Evolutionary conservation across 805 yeast genomes (phyloP), one percentile per base, ranked within the genome.

Genomic region (Candida caryicola): DNA sequence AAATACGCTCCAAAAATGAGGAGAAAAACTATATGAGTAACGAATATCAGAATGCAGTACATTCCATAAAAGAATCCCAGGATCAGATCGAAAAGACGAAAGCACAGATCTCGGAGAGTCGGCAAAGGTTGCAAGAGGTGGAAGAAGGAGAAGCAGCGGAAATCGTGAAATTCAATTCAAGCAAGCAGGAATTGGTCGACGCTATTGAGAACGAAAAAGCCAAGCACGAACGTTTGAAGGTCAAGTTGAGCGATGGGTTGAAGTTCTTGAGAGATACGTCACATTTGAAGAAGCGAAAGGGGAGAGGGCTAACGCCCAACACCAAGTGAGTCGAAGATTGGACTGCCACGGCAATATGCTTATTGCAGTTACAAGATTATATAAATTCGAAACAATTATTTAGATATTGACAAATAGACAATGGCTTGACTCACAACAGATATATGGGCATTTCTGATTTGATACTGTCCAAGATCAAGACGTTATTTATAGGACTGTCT

Each of bases 401-500:
- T n/a, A n/a, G n/a, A 17, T 16, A 26, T 33, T 21, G 25, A 7
- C 25, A 21, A 21, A 10, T 21, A 7, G 10, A 7, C 25, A 21
- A 14, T 10, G 5, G 14, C 3, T 34, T 13, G 3, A 16, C 12
- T 33, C 60, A 76, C 43, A 80, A 49, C 34, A 64, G 62, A 51
- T 79, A 89, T 15, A 93, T 78, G 17, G 96, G 96, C 78, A 88
- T 85, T 43, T 80, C 82, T 31, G 81, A 72, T 14, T 71, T 69
- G 13, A 71, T 60, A 8, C 91, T 89, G 63, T 93, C 96, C 27
- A 90, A 70, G 1, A 91, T 63, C 46, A 85, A 70, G 36, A 86
- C 70, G 56, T 93, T 93, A 56, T 88, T 90, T 27, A 90, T 70
- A 2, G 97, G 95, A 29, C 80, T 71, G 50, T 86, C 89, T 48